Percentiles rank a stretch among this genome's conserved stretches.
phyloP scores from a whole-genome alignment of 495 filamentous ascomycete genomes.

The Tuber aestivum region DNA sequence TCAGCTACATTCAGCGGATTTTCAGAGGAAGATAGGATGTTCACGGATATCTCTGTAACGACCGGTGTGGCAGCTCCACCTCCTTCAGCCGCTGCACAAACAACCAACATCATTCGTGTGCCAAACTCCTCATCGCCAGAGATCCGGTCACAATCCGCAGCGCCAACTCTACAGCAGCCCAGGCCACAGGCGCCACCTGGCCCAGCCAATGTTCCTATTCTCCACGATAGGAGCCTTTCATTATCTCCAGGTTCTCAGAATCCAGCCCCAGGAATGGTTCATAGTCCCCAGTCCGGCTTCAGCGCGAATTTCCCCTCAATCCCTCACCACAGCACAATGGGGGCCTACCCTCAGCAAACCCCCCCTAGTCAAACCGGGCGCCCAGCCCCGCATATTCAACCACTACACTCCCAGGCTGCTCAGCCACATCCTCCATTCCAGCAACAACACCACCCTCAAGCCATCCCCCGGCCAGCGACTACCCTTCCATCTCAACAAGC shows the following conservation, averaged over 20 bases:
- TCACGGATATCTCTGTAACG: slow-evolving; percentile 21
- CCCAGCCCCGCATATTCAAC: background rate
- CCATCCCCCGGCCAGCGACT: background rate
- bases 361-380: background rate
- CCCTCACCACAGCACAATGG: background rate
- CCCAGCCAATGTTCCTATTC: slow-evolving; percentile 23
- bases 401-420: background rate
- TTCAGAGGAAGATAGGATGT: slow-evolving; percentile 41
- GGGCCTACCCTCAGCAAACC: background rate
- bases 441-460: background rate
- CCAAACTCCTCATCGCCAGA: slow-evolving; percentile 23
- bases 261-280: background rate
- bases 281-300: background rate
- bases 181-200: slow-evolving; percentile 25
- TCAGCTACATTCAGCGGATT: slow-evolving; percentile 44
- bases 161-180: slow-evolving; percentile 17
- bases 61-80: slow-evolving; percentile 12
- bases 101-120: slow-evolving; percentile 3
- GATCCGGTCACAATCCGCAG: slow-evolving; percentile 17
- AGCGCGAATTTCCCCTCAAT: background rate
- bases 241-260: slow-evolving; percentile 7
- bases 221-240: slow-evolving; percentile 16
- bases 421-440: background rate
- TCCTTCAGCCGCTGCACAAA: slow-evolving; percentile 9
- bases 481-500: background rate